Evolutionary conservation across 768 basidiomycete genomes (phyloP).

Genomic region (Xerocomus potaroensis): DNA sequence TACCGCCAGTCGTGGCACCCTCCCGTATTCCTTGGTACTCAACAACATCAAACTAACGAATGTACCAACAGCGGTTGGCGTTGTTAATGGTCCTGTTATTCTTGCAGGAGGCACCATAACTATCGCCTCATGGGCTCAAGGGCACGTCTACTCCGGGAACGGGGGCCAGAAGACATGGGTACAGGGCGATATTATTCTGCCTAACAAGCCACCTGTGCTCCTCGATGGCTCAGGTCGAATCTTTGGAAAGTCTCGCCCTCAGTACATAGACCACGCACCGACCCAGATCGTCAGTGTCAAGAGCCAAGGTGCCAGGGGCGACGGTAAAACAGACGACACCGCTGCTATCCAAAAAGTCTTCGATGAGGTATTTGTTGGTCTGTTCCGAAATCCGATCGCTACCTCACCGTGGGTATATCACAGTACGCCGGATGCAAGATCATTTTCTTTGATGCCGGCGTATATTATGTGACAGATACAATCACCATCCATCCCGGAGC

Average conservation of each 20-base stretch:
- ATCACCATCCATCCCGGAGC: conserved; percentile 44
- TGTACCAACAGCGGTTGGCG: conserved; percentile 33
- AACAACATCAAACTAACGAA: conserved; percentile 33
- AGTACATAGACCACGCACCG: conserved; percentile 56
- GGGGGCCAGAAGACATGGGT: conserved; percentile 41
- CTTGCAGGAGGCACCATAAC: conserved; percentile 34
- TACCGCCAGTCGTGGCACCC: conserved; percentile 20
- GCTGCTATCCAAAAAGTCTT: conserved; percentile 57
- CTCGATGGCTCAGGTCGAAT: conserved; percentile 56
- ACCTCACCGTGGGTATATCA: neutral
- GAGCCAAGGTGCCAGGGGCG: conserved; percentile 65
- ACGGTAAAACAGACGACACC: conserved; percentile 74
- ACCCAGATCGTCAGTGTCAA: conserved; percentile 68
- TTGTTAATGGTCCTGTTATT: conserved; percentile 28
- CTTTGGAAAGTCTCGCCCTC: conserved; percentile 60
- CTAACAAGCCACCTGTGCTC: conserved; percentile 50
- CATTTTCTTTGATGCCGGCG: conserved; percentile 73
- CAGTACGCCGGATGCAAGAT: conserved; percentile 72
- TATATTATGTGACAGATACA: conserved; percentile 44
- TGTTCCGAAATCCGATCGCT: neutral
- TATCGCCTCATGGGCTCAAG: conserved; percentile 65
- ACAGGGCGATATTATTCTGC: conserved; percentile 42
- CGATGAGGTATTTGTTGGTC: conserved; percentile 36
- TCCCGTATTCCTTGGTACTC: conserved; percentile 34
- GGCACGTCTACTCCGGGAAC: conserved; percentile 61